These are phyloP conservation scores for Coffea humblotiana DNA, from an alignment of 305 asterid species.

Conservation along the genomic window DNA sequence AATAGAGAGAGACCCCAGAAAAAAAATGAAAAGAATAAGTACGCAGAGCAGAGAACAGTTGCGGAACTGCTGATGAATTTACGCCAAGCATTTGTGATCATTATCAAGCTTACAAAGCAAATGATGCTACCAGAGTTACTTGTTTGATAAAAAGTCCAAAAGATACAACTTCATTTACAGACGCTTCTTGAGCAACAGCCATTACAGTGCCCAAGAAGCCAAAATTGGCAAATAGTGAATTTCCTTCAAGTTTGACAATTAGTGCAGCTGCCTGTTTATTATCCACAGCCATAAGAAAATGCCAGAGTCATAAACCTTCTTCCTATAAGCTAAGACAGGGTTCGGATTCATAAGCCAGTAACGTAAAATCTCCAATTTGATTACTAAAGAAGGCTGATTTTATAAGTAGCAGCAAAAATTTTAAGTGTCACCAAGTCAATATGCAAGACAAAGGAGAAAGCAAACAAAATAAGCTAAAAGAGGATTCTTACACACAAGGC, in stretches of 20 bases:
- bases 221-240: no score
- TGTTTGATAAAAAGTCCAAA: conserved; percentile 4
- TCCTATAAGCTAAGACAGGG: not conserved
- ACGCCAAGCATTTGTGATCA: not conserved
- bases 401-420: not conserved
- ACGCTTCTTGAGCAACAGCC: not conserved
- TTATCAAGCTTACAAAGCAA: not conserved
- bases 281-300: not conserved
- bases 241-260: no score
- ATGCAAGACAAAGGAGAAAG: no score
- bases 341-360: not conserved
- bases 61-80: not conserved
- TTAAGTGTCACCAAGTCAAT: no score
- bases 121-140: not conserved
- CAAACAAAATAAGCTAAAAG: not conserved
- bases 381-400: not conserved
- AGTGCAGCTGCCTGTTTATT: no score
- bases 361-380: not conserved
- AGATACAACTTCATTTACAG: conserved; percentile 22
- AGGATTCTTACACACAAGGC: not conserved
- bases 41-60: no score
- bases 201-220: not conserved
- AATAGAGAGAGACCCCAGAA: no score
- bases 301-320: not conserved
- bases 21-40: no score